phyloP scores from a whole-genome alignment of 331 rosid species.

The Quercus lobata region DNA sequence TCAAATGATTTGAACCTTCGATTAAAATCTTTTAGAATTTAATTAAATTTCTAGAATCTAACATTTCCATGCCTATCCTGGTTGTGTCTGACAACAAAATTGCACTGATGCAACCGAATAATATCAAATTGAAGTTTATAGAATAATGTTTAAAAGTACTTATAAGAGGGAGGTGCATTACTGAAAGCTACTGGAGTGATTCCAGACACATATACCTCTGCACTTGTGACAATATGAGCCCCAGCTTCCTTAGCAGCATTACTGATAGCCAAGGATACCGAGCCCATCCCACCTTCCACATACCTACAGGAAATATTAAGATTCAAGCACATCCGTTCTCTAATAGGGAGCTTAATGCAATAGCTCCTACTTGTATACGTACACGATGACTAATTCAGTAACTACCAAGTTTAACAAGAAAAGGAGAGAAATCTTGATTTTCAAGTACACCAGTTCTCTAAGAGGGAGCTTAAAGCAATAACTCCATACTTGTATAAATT shows the following conservation, averaged over 20 bases:
- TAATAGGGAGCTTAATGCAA: not conserved
- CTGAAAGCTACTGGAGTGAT: not conserved
- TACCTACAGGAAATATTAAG: constrained; percentile 28
- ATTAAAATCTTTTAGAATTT: not conserved
- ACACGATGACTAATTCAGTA: not conserved
- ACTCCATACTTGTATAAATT: not conserved
- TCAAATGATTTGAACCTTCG: not conserved
- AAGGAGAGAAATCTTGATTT: not conserved
- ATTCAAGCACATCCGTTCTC: not conserved
- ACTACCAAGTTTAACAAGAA: not conserved
- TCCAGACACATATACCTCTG: constrained; percentile 45
- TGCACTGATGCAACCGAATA: not conserved
- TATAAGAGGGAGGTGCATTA: not conserved
- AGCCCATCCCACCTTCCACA: constrained; percentile 90
- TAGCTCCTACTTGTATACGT: not conserved
- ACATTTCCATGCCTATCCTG: not conserved
- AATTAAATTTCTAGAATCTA: not conserved
- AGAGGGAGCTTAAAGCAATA: not conserved
- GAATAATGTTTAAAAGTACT: not conserved
- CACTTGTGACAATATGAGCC: constrained; percentile 52
- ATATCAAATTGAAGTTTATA: not conserved
- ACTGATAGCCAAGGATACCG: constrained; percentile 63
- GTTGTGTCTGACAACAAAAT: not conserved
- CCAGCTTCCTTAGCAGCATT: constrained; percentile 71
- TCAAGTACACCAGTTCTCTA: not conserved